Conservation (phyloP, 1,284 basidiomycete species). For the Tilletiaria anomala region DNA sequence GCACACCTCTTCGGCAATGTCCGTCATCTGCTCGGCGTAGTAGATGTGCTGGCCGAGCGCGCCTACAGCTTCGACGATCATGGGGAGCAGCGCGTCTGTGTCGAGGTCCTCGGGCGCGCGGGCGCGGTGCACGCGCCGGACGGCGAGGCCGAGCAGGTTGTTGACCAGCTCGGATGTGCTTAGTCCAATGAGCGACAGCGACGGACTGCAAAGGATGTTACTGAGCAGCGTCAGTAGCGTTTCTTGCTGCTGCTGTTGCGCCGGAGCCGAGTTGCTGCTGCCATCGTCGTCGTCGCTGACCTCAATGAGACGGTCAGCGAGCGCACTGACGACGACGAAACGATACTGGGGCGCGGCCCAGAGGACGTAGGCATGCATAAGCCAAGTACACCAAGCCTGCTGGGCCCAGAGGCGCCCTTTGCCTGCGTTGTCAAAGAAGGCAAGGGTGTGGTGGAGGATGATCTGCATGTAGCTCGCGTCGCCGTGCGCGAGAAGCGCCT, state of each 20-base stretch:
- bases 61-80: constrained; percentile 63
- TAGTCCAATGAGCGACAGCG: constrained; percentile 75
- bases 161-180: constrained; percentile 74
- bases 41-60: constrained; percentile 79
- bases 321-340: constrained; percentile 67
- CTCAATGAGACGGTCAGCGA: constrained; percentile 66
- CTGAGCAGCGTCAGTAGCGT: constrained; percentile 63
- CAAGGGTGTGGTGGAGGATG: constrained; percentile 53
- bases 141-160: constrained; percentile 49
- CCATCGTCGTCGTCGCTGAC: constrained; percentile 48
- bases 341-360: constrained; percentile 87
- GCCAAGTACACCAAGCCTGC: constrained; percentile 63
- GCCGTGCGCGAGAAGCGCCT: constrained; percentile 59
- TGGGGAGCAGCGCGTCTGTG: constrained; percentile 56
- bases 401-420: constrained; percentile 53
- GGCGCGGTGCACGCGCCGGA: constrained; percentile 56
- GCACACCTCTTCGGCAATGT: constrained; percentile 72
- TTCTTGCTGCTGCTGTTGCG: constrained; percentile 49
- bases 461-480: constrained; percentile 59
- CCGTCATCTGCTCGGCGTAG: constrained; percentile 91
- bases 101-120: constrained; percentile 40
- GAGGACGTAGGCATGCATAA: constrained; percentile 58
- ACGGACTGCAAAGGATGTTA: too few relatives aligned
- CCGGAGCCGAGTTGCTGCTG: background rate
- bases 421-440: constrained; percentile 33